Evolutionary conservation across 2,329 filamentous ascomycete genomes (phyloP), one percentile per base, ranked within the genome.

Genomic region (Aspergillus sojae): DNA sequence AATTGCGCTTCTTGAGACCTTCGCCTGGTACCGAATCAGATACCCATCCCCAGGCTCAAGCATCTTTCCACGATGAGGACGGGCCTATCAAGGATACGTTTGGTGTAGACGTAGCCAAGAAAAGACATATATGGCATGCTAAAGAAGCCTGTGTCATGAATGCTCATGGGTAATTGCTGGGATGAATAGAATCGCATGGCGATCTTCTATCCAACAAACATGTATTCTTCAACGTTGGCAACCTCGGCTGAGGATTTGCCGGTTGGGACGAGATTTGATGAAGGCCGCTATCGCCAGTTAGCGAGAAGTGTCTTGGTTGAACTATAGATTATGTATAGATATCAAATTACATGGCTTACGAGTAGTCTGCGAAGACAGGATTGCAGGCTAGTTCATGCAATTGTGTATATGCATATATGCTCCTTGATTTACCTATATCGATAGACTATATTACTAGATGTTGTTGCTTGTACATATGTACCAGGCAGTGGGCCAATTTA

Each of bases 1-100:
- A 97, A 81, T 87, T 91, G 3, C 84, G 84, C 64, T 73, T 91
- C 9, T 69, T 80, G 55, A 75, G 72, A 36, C 59, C 69, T 28
- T 57, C 62, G 14, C 46, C 58, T 19, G 66, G 65, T 16, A 62
- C 68, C 6, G 59, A 62, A 10, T 61, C 59, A 19, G 67, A 64
- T 23, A 30, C 65, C 28, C 41, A 61, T 28, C 43, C 67, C 52
- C 58, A 59, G 26, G 30, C 58, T 19, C 56, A 59, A 19, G 43
- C 62, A 19, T 50, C 62, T 39, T 59, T 61, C 41, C 65, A 69
- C 30, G 66, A 73, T 57, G 71, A 74, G 4, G 76, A 76, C 21
- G 70, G 68, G 3, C 65, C 64, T 32, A 75, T 78, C 65, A 72
- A 72, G 41, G 77, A 79, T 62, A 78, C 77, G 0, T 79, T 79